A percentile compares a stretch with the other conserved stretches of the same genome.
These are phyloP conservation scores for Comarum palustre DNA, from an alignment of 306 rosid genomes.

Conservation along the genomic window DNA sequence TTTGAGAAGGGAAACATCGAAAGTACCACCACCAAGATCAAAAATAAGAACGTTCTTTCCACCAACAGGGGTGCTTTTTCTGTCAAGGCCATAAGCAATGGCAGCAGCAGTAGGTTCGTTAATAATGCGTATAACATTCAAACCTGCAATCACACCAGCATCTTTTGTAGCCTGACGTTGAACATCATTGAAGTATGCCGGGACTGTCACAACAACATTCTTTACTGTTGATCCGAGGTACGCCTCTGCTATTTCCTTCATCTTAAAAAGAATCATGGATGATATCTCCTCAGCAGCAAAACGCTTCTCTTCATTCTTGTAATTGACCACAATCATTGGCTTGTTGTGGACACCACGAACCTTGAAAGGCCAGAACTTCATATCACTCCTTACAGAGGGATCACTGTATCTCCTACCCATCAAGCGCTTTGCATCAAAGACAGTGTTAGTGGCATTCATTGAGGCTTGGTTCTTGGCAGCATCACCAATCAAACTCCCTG, in stretches of 20 bases:
- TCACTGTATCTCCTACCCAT: conserved; percentile 37
- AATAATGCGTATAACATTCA: conserved; percentile 28
- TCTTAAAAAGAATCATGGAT: conserved; percentile 29
- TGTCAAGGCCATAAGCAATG: conserved; percentile 41
- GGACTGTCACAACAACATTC: conserved; percentile 36
- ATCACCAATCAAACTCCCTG: conserved; percentile 68
- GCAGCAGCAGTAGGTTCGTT: conserved; percentile 40
- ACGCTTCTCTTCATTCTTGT: conserved; percentile 32
- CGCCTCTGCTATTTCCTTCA: conserved; percentile 38
- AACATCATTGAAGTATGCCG: conserved; percentile 33
- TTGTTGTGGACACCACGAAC: conserved; percentile 32
- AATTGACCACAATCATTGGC: conserved; percentile 32
- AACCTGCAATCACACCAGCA: conserved; percentile 29
- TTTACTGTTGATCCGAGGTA: conserved; percentile 24
- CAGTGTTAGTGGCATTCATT: conserved; percentile 27
- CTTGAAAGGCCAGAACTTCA: conserved; percentile 39
- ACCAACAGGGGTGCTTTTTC: background rate
- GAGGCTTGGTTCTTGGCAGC: conserved; percentile 88
- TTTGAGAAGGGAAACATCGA: background rate
- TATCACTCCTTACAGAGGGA: conserved; percentile 25
- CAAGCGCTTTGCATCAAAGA: conserved; percentile 32
- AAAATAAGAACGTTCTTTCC: conserved; percentile 2
- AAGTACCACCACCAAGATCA: background rate
- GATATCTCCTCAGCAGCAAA: conserved; percentile 37
- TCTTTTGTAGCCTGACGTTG: conserved; percentile 38